Base-by-base conservation (phyloP, 2,329 filamentous ascomycete genomes). In the Knufia fluminis region DNA sequence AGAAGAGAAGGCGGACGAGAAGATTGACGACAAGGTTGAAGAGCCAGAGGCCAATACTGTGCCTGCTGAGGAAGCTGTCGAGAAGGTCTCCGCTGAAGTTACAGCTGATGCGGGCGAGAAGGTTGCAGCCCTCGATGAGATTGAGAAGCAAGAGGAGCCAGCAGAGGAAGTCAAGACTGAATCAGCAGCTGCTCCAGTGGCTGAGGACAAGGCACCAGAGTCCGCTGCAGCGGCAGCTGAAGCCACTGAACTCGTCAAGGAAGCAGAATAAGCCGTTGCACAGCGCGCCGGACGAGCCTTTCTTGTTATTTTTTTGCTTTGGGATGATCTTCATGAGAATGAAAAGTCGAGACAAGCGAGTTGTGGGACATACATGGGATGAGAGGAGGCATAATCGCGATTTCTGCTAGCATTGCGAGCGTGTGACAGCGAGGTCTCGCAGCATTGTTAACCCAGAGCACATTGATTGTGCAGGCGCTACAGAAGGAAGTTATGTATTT, bases 21-120 rank as follows among this genome's bases (percentile, higher is more conserved):
- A 56, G 4, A 66, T 71, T 32, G 64, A 65, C 36, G 66, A 66
- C 51, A 55, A 61, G 24, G 38, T 53, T 17, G 51, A 56, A 51
- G 56, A 62, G 42, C 39, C 59, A 19, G 57, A 60, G 48, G 51
- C 55, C 48, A 57, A 54, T 52, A 61, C 60, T 36, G 59, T 62
- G 42, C 55, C 59, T 46, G 55, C 57, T 6, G 67, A 67, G 46
- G 61, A 64, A 51, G 57, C 59, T 49, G 62, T 61, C 10, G 62
- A 66, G 50, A 62, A 68, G 57, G 56, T 58, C 24, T 51, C 64
- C 26, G 69, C 56, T 9, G 57, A 60, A 28, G 55, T 57, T 46
- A 26, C 54, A 22, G 52, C 51, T 17, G 54, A 59, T n/a, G 53
- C 48, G 3, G 54, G 40, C 3, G 66, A 64, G 44, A 62, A 66